These are phyloP conservation scores for Zymoseptoria passerinii DNA, from an alignment of 2,329 filamentous ascomycete genomes.

Conservation along the genomic window DNA sequence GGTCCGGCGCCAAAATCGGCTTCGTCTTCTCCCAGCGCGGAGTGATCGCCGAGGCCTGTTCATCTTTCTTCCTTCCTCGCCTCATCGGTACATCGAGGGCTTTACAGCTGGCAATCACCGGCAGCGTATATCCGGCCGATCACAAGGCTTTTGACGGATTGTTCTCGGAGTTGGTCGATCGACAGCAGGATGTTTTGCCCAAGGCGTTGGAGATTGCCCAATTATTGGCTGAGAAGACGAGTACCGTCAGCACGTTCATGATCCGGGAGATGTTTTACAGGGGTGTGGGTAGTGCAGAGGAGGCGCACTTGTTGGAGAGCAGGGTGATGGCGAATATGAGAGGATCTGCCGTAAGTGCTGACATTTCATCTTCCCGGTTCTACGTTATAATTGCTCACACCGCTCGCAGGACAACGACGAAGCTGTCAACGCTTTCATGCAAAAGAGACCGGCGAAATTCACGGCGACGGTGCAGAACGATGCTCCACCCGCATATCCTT, in stretches of 20 bases:
- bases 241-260: constrained; percentile 17
- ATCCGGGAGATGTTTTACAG: constrained; percentile 17
- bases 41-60: constrained; percentile 16
- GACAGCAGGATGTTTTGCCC: constrained; percentile 13
- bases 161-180: constrained; percentile 15
- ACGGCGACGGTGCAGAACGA: constrained; percentile 13
- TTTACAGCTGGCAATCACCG: constrained; percentile 12
- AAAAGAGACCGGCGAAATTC: constrained; percentile 15
- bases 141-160: constrained; percentile 12
- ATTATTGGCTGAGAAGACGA: constrained; percentile 10
- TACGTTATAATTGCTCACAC: neutral
- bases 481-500: constrained; percentile 15
- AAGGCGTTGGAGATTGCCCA: constrained; percentile 11
- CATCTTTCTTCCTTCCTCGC: constrained; percentile 15
- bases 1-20: constrained; percentile 16
- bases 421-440: constrained; percentile 15
- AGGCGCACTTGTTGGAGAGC: constrained; percentile 16
- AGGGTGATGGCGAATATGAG: constrained; percentile 16
- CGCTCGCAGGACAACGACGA: constrained; percentile 11
- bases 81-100: constrained; percentile 11
- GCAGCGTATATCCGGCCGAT: constrained; percentile 6
- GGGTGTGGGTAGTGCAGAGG: constrained; percentile 13
- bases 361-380: neutral
- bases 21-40: constrained; percentile 18
- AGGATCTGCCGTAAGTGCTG: constrained; percentile 8